These are phyloP conservation scores for Dothistroma pini DNA, from an alignment of 2,329 filamentous ascomycete genomes.

Conservation along the genomic window DNA sequence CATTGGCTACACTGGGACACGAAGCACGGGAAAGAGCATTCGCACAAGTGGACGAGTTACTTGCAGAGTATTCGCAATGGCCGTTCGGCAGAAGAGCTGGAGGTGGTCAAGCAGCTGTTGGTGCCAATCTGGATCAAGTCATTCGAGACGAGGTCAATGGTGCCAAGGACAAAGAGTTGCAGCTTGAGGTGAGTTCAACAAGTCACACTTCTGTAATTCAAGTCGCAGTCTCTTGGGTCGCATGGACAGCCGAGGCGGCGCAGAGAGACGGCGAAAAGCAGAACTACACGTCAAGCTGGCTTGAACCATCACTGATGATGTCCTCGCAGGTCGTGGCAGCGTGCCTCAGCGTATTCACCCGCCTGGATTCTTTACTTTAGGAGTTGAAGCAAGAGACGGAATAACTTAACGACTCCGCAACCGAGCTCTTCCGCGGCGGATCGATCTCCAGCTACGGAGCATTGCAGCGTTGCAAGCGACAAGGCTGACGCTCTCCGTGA, in stretches of 20 bases:
- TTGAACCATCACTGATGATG: slow-evolving; percentile 24
- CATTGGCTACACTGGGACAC: slow-evolving; percentile 87
- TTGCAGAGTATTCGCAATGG: slow-evolving; percentile 97
- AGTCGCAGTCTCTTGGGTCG: not conserved
- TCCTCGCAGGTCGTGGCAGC: slow-evolving; percentile 70
- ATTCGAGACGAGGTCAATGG: slow-evolving; percentile 83
- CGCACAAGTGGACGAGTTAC: slow-evolving; percentile 90
- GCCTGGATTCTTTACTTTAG: slow-evolving; percentile 90
- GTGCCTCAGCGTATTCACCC: slow-evolving; percentile 94
- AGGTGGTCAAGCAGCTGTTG: slow-evolving; percentile 71
- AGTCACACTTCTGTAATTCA: not conserved
- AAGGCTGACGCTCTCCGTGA: not conserved
- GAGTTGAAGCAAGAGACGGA: not conserved
- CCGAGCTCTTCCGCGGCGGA: not conserved
- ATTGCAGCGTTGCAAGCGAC: not conserved
- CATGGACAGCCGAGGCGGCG: not conserved
- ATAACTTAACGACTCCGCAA: not conserved
- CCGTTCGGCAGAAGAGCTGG: slow-evolving; percentile 80
- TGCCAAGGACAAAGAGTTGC: slow-evolving; percentile 88
- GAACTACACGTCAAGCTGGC: not conserved
- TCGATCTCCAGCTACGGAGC: not conserved
- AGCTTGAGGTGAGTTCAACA: slow-evolving; percentile 71
- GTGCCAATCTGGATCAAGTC: slow-evolving; percentile 84
- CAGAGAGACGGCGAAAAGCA: not conserved
- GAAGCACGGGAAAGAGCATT: slow-evolving; percentile 93